A percentile compares a stretch with the other conserved stretches of the same genome.
These are phyloP conservation scores for Pulveroboletus frians DNA, from an alignment of 768 basidiomycete species.

Conservation along the genomic window DNA sequence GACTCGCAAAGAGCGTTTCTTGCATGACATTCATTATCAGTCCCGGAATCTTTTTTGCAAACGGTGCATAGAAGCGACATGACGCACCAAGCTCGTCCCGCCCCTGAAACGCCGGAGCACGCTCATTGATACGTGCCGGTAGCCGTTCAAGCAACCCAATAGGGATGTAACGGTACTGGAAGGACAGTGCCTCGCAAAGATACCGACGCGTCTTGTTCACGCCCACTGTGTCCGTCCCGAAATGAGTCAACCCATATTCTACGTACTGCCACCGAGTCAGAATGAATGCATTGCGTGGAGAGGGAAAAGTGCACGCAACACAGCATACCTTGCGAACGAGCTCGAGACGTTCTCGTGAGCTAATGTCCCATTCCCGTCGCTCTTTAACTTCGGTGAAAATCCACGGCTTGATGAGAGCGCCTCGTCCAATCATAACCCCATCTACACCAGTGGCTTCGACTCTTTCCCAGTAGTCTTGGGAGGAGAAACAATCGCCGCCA, in stretches of 20 bases:
- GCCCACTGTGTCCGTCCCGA: slow-evolving; percentile 83
- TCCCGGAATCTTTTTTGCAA: not conserved
- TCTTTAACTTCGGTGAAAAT: slow-evolving; percentile 96
- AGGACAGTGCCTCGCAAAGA: slow-evolving; percentile 91
- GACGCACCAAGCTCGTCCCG: slow-evolving; percentile 79
- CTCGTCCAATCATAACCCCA: slow-evolving; percentile 92
- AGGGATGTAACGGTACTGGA: slow-evolving; percentile 94
- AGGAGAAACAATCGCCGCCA: slow-evolving; percentile 92
- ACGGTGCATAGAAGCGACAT: not conserved
- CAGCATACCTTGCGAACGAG: slow-evolving; percentile 62
- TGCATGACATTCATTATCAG: not conserved
- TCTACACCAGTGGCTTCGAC: slow-evolving; percentile 83
- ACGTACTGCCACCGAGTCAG: slow-evolving; percentile 54
- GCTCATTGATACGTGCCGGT: slow-evolving; percentile 82
- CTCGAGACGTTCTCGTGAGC: slow-evolving; percentile 76
- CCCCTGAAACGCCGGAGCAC: slow-evolving; percentile 82
- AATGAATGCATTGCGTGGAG: not conserved
- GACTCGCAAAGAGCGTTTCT: slow-evolving; percentile 84
- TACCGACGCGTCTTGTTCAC: slow-evolving; percentile 90
- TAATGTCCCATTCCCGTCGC: slow-evolving; percentile 88
- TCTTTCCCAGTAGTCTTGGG: slow-evolving; percentile 72
- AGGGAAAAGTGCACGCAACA: not conserved
- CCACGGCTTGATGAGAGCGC: slow-evolving; percentile 95
- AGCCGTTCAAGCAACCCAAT: slow-evolving; percentile 84
- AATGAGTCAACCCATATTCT: slow-evolving; percentile 82